Conservation (phyloP, 371 early-diverging fungal species). For the Mucor circinelloides region DNA sequence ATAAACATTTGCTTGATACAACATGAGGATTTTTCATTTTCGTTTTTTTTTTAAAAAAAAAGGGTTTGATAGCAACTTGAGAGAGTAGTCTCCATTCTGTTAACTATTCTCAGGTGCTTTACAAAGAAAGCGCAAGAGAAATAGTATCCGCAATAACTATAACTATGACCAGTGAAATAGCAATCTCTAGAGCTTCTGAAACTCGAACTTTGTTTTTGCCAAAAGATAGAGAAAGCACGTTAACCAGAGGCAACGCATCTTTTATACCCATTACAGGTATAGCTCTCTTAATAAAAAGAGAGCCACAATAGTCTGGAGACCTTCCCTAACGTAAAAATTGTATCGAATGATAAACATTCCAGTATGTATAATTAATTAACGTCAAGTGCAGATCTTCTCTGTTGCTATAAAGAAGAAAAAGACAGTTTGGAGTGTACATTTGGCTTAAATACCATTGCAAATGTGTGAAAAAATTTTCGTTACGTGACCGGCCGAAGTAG, state of each 20-base stretch:
- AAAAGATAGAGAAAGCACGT: slow-evolving; percentile 14
- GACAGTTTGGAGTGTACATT: neutral
- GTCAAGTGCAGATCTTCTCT: slow-evolving; percentile 36
- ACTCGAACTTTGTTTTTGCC: slow-evolving; percentile 14
- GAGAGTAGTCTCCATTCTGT: slow-evolving; percentile 42
- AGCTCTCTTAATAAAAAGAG: slow-evolving; percentile 6
- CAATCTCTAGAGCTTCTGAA: slow-evolving; percentile 13
- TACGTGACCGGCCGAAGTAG: neutral
- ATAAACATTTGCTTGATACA: neutral
- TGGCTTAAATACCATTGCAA: neutral
- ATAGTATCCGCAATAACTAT: slow-evolving; percentile 37
- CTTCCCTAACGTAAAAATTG: slow-evolving; percentile 29
- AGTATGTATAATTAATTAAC: slow-evolving; percentile 24
- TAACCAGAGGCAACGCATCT: slow-evolving; percentile 10
- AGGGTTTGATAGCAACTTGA: slow-evolving; percentile 20
- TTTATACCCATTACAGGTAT: slow-evolving; percentile 27
- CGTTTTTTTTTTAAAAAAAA: slow-evolving; percentile 25
- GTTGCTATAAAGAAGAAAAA: slow-evolving; percentile 25
- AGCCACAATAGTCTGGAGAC: slow-evolving; percentile 28
- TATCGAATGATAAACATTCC: slow-evolving; percentile 29
- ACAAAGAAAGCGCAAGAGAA: slow-evolving; percentile 3
- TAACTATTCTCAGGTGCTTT: slow-evolving; percentile 13
- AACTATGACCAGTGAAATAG: slow-evolving; percentile 30
- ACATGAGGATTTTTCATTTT: slow-evolving; percentile 21
- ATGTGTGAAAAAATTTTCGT: neutral